Evolutionary conservation across 2,329 filamentous ascomycete species (phyloP).

Genomic region (Lachnellula arida): DNA sequence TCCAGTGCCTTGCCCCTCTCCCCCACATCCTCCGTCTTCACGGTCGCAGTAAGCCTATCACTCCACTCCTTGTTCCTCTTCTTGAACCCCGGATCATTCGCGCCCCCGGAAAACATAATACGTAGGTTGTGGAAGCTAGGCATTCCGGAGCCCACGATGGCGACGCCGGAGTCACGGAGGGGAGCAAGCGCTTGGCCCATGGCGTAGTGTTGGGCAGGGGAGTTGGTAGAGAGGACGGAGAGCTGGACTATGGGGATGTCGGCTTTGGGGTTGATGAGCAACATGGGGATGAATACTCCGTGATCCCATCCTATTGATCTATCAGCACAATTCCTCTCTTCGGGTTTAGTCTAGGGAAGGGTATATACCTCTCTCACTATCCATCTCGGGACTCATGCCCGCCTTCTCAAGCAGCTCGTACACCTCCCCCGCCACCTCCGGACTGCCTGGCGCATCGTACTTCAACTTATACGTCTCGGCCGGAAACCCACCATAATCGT

Average conservation of each 20-base stretch:
- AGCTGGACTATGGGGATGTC: conserved; percentile 66
- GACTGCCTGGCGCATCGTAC: conserved; percentile 53
- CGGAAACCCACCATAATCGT: conserved; percentile 58
- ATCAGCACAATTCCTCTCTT: background rate
- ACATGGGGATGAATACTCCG: conserved; percentile 55
- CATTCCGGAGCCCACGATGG: conserved; percentile 70
- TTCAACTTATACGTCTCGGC: conserved; percentile 49
- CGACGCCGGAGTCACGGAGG: conserved; percentile 62
- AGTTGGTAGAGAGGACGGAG: conserved; percentile 55
- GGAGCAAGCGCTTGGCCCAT: conserved; percentile 61
- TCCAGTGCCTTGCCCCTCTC: conserved; percentile 41
- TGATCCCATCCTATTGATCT: conserved; percentile 44
- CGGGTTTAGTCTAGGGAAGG: background rate
- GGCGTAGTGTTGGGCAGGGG: conserved; percentile 60
- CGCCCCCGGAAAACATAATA: conserved; percentile 42
- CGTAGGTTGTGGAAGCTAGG: conserved; percentile 63
- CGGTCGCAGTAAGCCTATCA: conserved; percentile 32
- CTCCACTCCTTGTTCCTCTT: conserved; percentile 54
- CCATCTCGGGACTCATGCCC: conserved; percentile 34
- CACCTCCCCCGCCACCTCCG: conserved; percentile 47
- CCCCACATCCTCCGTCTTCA: conserved; percentile 31
- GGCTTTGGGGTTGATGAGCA: conserved; percentile 22
- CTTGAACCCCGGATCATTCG: conserved; percentile 52
- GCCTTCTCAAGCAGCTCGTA: conserved; percentile 40
- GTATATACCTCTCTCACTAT: conserved; percentile 20